Conservation (phyloP, 2,329 filamentous ascomycete species). For the Harringtonia lauricola region DNA sequence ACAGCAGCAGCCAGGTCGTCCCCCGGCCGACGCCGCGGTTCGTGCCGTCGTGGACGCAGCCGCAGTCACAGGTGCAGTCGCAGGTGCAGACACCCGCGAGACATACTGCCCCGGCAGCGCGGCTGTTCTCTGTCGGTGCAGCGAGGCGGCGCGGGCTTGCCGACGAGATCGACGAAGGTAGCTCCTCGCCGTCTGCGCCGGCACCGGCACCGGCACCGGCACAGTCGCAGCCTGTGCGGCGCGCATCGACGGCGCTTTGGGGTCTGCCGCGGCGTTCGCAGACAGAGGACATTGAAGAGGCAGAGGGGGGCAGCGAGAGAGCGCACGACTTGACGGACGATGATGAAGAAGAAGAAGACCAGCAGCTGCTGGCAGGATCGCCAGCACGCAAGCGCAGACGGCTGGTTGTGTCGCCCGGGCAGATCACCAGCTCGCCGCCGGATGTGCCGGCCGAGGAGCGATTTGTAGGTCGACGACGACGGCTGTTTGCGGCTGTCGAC, state of each 20-base stretch:
- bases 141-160: background rate
- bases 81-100: too few species aligned
- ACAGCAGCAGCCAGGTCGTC: slow-evolving; percentile 2
- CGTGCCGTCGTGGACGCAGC: slow-evolving; percentile 3
- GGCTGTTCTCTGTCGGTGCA: background rate
- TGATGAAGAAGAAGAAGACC: background rate
- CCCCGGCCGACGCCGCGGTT: slow-evolving; percentile 6
- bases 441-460: background rate
- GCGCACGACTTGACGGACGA: background rate
- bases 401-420: slow-evolving; percentile 4
- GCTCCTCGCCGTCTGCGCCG: slow-evolving; percentile 1
- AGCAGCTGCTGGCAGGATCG: too few species aligned
- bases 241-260: background rate
- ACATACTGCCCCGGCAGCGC: background rate
- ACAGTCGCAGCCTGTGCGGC: background rate
- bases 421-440: slow-evolving; percentile 1
- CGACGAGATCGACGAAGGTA: slow-evolving; percentile 9
- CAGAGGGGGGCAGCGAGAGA: background rate
- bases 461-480: background rate
- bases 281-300: slow-evolving; percentile 9
- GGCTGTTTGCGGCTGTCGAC: background rate
- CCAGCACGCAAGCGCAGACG: slow-evolving; percentile 7
- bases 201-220: background rate
- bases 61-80: too few species aligned
- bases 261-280: background rate